These are phyloP conservation scores for Hypomontagnella monticulosa DNA, from an alignment of 495 filamentous ascomycete species.

Conservation along the genomic window DNA sequence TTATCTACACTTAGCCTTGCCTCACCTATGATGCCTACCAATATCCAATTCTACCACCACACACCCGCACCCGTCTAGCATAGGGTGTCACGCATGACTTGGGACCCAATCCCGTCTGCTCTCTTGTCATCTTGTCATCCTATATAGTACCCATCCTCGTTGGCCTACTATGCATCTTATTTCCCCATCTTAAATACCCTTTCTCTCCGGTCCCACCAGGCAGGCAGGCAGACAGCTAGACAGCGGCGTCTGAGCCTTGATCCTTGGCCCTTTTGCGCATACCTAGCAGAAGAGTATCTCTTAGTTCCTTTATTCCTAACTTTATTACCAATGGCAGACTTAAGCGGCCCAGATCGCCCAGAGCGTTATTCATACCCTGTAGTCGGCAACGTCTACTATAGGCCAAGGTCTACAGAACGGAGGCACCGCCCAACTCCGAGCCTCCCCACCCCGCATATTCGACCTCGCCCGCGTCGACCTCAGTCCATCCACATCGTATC, in stretches of 20 bases:
- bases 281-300: slow-evolving; percentile 18
- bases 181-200: slow-evolving; percentile 16
- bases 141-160: slow-evolving; percentile 16
- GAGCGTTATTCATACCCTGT: slow-evolving; percentile 48
- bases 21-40: slow-evolving; percentile 27
- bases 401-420: slow-evolving; percentile 48
- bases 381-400: slow-evolving; percentile 55
- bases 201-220: background rate
- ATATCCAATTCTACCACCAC: slow-evolving; percentile 15
- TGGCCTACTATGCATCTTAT: slow-evolving; percentile 21
- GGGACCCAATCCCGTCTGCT: slow-evolving; percentile 7
- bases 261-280: slow-evolving; percentile 7
- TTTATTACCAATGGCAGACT: slow-evolving; percentile 35
- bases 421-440: slow-evolving; percentile 44
- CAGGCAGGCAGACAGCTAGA: slow-evolving; percentile 12
- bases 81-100: slow-evolving; percentile 30
- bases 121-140: background rate
- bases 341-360: slow-evolving; percentile 33
- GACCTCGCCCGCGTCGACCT: slow-evolving; percentile 60
- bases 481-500: slow-evolving; percentile 67
- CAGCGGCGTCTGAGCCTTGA: background rate
- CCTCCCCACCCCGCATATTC: slow-evolving; percentile 60
- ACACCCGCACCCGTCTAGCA: slow-evolving; percentile 19
- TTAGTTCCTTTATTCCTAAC: slow-evolving; percentile 41
- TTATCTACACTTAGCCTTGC: slow-evolving; percentile 2